Conservation (phyloP, 2,329 filamentous ascomycete species). For the Colletotrichum cordylinicola region DNA sequence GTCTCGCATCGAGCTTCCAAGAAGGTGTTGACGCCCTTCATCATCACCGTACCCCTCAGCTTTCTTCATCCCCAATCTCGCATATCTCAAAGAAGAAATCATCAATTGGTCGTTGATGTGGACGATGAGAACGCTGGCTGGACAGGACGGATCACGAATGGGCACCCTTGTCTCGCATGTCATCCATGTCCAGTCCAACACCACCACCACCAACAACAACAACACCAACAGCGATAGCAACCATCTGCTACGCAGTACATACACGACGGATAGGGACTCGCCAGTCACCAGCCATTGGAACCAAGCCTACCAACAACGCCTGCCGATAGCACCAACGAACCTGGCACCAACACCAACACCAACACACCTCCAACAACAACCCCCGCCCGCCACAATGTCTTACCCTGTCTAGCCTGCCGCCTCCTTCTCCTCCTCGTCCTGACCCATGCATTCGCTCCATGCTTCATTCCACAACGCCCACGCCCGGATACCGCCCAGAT, state of each 20-base stretch:
- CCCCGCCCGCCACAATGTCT: neutral
- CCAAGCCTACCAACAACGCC: neutral
- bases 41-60: neutral
- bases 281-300: neutral
- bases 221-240: neutral
- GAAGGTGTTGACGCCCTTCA: neutral
- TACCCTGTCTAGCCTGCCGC: neutral
- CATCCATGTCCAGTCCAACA: neutral
- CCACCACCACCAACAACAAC: neutral
- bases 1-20: constrained; percentile 1
- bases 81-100: neutral
- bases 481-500: neutral
- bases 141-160: neutral
- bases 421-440: neutral
- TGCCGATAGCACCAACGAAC: neutral
- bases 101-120: neutral
- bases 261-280: neutral
- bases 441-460: neutral
- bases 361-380: neutral
- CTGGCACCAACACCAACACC: neutral
- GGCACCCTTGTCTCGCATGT: neutral
- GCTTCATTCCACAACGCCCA: neutral
- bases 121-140: neutral
- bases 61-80: neutral
- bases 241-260: neutral